Conservation (phyloP, 2,329 filamentous ascomycete genomes). For the Colletotrichum tofieldiae region DNA sequence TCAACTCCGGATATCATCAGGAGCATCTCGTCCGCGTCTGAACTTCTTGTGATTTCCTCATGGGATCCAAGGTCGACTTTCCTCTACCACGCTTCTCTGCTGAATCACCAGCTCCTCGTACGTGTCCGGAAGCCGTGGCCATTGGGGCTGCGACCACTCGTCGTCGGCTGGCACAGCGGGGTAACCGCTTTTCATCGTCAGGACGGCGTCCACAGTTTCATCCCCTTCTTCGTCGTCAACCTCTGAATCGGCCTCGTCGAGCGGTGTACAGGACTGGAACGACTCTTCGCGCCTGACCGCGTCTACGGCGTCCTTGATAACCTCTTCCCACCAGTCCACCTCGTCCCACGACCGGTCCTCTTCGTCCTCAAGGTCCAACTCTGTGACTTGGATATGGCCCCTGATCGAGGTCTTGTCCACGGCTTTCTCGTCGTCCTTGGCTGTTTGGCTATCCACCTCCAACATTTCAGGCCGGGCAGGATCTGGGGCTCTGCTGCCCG, state of each 20-base stretch:
- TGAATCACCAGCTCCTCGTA: slow-evolving; percentile 42
- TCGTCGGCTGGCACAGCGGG: slow-evolving; percentile 34
- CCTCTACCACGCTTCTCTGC: slow-evolving; percentile 29
- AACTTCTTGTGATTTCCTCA: not conserved
- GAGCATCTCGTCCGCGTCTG: not conserved
- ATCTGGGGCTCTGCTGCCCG: not conserved
- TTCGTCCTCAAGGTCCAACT: not conserved
- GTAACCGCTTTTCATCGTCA: slow-evolving; percentile 32
- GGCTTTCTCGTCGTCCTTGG: not conserved
- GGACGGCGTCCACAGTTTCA: slow-evolving; percentile 40
- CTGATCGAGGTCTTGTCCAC: not conserved
- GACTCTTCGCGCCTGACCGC: slow-evolving; percentile 33
- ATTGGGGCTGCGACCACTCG: slow-evolving; percentile 42
- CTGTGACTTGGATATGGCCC: slow-evolving; percentile 17
- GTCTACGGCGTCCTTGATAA: slow-evolving; percentile 42
- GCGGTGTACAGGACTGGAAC: slow-evolving; percentile 33
- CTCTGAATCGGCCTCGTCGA: slow-evolving; percentile 42
- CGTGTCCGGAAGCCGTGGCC: slow-evolving; percentile 37
- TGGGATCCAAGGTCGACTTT: slow-evolving; percentile 20
- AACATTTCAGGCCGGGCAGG: slow-evolving; percentile 2
- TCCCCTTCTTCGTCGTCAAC: slow-evolving; percentile 38
- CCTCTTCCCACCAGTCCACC: slow-evolving; percentile 39
- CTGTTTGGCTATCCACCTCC: slow-evolving; percentile 2
- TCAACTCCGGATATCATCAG: slow-evolving; percentile 16
- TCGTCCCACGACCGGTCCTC: slow-evolving; percentile 29